A percentile compares a stretch with the other conserved stretches of the same genome.
Evolutionary conservation across 2,329 filamentous ascomycete genomes (phyloP).

Genomic region (Clonostachys rhizophaga): DNA sequence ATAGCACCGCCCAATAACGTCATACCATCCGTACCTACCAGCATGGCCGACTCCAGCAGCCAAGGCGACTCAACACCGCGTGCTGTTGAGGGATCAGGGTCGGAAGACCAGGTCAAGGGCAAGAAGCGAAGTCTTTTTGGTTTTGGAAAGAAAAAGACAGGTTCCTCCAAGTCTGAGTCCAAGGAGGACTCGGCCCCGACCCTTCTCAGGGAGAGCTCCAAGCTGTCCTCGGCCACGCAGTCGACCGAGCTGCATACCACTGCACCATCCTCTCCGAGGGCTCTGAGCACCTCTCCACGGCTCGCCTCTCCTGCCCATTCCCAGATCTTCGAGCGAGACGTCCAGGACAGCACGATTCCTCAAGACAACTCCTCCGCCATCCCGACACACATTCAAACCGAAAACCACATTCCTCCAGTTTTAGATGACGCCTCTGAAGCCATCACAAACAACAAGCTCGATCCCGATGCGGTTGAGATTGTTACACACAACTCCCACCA

Average conservation of each 20-base stretch:
- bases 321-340: slow-evolving; percentile 90
- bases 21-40: background rate
- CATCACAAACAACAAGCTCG: slow-evolving; percentile 80
- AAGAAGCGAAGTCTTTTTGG: slow-evolving; percentile 57
- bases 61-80: slow-evolving; percentile 22
- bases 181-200: slow-evolving; percentile 22
- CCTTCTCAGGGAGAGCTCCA: slow-evolving; percentile 26
- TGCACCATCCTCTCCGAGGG: slow-evolving; percentile 61
- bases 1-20: no score
- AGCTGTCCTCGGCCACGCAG: slow-evolving; percentile 24
- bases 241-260: slow-evolving; percentile 37
- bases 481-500: slow-evolving; percentile 83
- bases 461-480: slow-evolving; percentile 89
- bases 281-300: slow-evolving; percentile 66
- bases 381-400: slow-evolving; percentile 87
- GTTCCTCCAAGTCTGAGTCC: slow-evolving; percentile 30
- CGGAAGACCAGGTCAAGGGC: slow-evolving; percentile 24
- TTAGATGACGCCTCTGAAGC: slow-evolving; percentile 87
- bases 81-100: slow-evolving; percentile 15
- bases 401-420: slow-evolving; percentile 89
- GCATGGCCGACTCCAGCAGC: slow-evolving; percentile 16
- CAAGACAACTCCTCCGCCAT: slow-evolving; percentile 78
- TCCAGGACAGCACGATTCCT: slow-evolving; percentile 71
- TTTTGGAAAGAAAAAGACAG: slow-evolving; percentile 56
- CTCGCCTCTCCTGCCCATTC: slow-evolving; percentile 73